phyloP scores from a whole-genome alignment of 139 green algal genomes.

The Eudorina sp. region DNA sequence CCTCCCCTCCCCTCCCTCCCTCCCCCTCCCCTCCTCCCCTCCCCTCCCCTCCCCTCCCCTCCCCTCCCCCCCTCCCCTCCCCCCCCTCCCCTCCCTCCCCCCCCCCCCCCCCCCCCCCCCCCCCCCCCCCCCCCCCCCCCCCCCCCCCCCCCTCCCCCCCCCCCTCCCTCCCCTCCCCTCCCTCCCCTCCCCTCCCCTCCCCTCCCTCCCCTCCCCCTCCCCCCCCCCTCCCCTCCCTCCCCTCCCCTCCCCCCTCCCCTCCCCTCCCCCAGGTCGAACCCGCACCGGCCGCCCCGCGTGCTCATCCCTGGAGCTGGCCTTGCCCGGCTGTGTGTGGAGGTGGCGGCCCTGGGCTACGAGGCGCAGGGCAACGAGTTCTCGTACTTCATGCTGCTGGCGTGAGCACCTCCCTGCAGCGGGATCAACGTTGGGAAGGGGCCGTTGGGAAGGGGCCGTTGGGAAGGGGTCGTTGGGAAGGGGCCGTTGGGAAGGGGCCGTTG shows the following conservation, averaged over 20 bases:
- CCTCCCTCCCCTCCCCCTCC: not conserved
- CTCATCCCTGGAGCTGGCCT: conserved; percentile 94
- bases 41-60: too few species aligned
- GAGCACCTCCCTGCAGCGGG: not conserved
- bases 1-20: too few species aligned
- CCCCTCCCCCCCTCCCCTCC: too few species aligned
- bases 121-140: not conserved
- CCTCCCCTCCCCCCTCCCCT: not conserved
- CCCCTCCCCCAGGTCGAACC: not conserved
- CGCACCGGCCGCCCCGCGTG: conserved; percentile 62
- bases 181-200: too few species aligned
- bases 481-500: too few species aligned
- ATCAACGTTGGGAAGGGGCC: too few species aligned
- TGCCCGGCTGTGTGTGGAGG: conserved; percentile 85
- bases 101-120: not conserved
- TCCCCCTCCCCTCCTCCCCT: too few species aligned
- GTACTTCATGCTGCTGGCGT: conserved; percentile 97
- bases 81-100: not conserved
- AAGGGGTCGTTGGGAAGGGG: too few species aligned
- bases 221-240: not conserved
- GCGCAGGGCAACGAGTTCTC: conserved; percentile 95
- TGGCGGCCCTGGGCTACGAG: conserved; percentile 75
- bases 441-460: too few species aligned
- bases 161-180: not conserved
- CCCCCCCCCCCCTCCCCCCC: not conserved